Evolutionary conservation across 345 rosid genomes (phyloP), one percentile per base, ranked within the genome.

Genomic region (Lumnitzera racemosa): DNA sequence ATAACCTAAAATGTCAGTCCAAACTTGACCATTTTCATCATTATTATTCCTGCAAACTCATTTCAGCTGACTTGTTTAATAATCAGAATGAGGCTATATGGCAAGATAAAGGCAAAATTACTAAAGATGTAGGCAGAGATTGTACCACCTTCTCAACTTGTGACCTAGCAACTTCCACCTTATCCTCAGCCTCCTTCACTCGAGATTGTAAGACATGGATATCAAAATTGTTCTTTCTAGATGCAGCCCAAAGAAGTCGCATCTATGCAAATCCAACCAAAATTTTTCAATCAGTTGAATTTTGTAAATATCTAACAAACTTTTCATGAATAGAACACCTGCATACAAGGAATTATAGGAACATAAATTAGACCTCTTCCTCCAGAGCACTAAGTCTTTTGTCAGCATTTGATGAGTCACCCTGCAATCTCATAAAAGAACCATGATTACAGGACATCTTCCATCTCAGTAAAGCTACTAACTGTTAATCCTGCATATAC

Each of bases 221-320:
- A 66, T 85, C 88, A 69, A 87, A 92, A 66, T 92, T 89, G 82
- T 68, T 78, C 74, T 73, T 81, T 75, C 96, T 81, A 52, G 70
- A 81, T 74, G 71, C 72, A 65, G 81, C 80, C 96, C 96, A 89
- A 2, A 87, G 81, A 48, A 52, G 62, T 67, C 76, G 80, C 47
- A 81, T 80, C 98, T 89, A 82, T 24, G 66, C 61, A 78, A 69
- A 59, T 66, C 53, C 69, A 68, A 71, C 48, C 72, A 74, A 69
- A 68, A 62, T 58, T 16, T 24, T 70, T 62, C 53, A 63, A 70
- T 81, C 69, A 81, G 71, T 61, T 55, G 31, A 72, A 63, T 57
- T 66, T 53, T 59, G 55, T 15, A 15, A 53, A 20, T 11, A 55
- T 56, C 17, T 20, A 25, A 58, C 41, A 48, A 51, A 49, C 15